phyloP scores from a whole-genome alignment of 768 basidiomycete species.

The Kwoniella sp. region DNA sequence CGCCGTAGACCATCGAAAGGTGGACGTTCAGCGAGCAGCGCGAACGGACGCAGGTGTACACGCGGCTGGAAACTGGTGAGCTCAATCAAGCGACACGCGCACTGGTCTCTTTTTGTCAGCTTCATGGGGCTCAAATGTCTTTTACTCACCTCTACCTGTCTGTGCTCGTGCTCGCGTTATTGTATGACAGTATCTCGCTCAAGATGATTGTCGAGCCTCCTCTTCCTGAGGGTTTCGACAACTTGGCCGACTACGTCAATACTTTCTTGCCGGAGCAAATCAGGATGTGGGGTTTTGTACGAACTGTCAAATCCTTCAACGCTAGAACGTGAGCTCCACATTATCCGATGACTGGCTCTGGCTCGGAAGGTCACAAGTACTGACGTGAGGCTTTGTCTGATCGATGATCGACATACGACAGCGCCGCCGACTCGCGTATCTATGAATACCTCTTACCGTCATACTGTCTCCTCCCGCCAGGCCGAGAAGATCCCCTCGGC shows the following conservation, averaged over 20 bases:
- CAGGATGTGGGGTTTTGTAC: constrained; percentile 83
- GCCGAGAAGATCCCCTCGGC: constrained; percentile 68
- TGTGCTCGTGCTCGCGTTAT: not conserved
- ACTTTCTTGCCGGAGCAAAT: constrained; percentile 86
- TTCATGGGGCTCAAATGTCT: too few relatives aligned
- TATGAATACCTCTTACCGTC: constrained; percentile 97
- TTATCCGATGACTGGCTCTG: too few relatives aligned
- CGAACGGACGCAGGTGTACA: constrained; percentile 97
- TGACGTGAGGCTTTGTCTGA: not conserved
- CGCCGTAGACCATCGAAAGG: constrained; percentile 85
- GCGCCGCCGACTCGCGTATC: constrained; percentile 89
- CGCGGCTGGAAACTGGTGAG: constrained; percentile 94
- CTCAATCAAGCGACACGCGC: too few relatives aligned
- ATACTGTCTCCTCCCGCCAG: constrained; percentile 88
- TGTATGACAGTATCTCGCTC: constrained; percentile 59
- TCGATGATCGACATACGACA: constrained; percentile 56
- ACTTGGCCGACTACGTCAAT: constrained; percentile 73
- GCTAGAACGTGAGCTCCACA: constrained; percentile 55
- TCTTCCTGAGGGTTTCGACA: constrained; percentile 57
- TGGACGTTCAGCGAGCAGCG: constrained; percentile 80
- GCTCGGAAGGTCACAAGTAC: not conserved
- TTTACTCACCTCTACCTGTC: too few relatives aligned
- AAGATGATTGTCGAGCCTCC: constrained; percentile 83
- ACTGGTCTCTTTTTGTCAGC: too few relatives aligned
- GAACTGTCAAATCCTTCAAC: constrained; percentile 60